Conservation (phyloP, 2,329 filamentous ascomycete species). For the Colletotrichum sansevieriae region DNA sequence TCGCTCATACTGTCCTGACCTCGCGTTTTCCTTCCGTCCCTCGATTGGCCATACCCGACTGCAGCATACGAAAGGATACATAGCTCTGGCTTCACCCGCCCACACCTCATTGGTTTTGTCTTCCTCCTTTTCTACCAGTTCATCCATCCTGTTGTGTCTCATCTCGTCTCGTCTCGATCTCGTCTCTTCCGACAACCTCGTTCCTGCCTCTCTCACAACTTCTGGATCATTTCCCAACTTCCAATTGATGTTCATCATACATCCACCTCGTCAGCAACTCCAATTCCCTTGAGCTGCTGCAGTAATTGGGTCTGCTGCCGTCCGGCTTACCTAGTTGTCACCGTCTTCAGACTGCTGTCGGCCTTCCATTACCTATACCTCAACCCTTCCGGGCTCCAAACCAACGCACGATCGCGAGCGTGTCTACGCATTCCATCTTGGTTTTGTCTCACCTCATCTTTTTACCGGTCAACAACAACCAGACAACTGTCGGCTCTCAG, state of each 20-base stretch:
- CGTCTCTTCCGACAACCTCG: slow-evolving; percentile 9
- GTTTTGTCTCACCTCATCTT: not conserved
- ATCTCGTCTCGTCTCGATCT: not conserved
- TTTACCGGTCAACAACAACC: not conserved
- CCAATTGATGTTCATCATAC: slow-evolving; percentile 12
- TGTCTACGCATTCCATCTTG: not conserved
- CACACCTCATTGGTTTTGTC: not conserved
- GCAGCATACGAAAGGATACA: slow-evolving; percentile 34
- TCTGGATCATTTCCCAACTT: not conserved
- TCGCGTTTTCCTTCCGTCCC: slow-evolving; percentile 40
- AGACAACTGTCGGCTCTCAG: not conserved
- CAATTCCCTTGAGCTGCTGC: not conserved
- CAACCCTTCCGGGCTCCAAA: not conserved
- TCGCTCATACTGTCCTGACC: slow-evolving; percentile 30
- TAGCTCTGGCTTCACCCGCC: slow-evolving; percentile 29
- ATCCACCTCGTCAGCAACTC: not conserved
- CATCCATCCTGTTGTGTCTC: slow-evolving; percentile 24
- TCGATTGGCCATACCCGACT: slow-evolving; percentile 30
- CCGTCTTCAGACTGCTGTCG: not conserved
- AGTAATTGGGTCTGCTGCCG: not conserved
- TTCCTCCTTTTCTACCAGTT: not conserved
- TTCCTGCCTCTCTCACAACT: slow-evolving; percentile 1
- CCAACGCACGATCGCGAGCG: not conserved
- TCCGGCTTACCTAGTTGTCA: slow-evolving; percentile 6
- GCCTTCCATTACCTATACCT: not conserved